Conservation (phyloP, 2,329 filamentous ascomycete species). For the Lasiodiplodia theobromae region DNA sequence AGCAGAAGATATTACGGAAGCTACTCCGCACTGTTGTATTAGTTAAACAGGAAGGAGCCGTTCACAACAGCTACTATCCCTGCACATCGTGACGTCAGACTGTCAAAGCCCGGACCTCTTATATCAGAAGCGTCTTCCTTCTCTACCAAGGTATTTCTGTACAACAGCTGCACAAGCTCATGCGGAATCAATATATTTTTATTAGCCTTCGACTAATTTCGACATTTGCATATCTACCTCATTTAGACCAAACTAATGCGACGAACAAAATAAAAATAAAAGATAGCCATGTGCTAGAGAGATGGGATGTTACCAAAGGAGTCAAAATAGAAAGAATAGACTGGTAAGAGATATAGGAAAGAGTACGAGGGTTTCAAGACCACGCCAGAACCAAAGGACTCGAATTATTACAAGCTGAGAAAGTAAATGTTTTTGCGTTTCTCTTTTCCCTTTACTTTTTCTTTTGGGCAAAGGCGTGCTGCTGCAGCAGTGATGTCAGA, state of each 20-base stretch:
- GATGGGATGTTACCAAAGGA: conserved; percentile 35
- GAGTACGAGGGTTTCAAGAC: conserved; percentile 46
- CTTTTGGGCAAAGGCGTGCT: not conserved
- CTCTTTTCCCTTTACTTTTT: not conserved
- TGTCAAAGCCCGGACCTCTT: not conserved
- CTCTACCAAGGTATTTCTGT: not conserved
- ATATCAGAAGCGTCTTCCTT: no score
- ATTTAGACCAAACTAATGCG: no score
- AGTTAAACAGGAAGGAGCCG: not conserved
- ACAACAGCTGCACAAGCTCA: not conserved
- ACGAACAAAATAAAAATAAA: no score
- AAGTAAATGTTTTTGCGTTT: not conserved
- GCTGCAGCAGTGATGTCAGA: not conserved
- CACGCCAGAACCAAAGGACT: conserved; percentile 32
- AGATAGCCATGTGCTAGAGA: no score
- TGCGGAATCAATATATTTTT: not conserved
- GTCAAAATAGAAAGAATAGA: conserved; percentile 47
- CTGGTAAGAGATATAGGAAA: conserved; percentile 48
- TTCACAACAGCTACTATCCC: conserved; percentile 7
- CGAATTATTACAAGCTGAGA: conserved; percentile 4
- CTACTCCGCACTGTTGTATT: not conserved
- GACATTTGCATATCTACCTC: no score
- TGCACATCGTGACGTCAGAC: conserved; percentile 12
- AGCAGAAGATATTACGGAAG: not conserved
- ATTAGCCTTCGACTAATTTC: not conserved